A percentile compares a stretch with the other conserved stretches of the same genome.
Evolutionary conservation across 2,329 filamentous ascomycete species (phyloP).

Genomic region (Aspergillus pseudotamarii): DNA sequence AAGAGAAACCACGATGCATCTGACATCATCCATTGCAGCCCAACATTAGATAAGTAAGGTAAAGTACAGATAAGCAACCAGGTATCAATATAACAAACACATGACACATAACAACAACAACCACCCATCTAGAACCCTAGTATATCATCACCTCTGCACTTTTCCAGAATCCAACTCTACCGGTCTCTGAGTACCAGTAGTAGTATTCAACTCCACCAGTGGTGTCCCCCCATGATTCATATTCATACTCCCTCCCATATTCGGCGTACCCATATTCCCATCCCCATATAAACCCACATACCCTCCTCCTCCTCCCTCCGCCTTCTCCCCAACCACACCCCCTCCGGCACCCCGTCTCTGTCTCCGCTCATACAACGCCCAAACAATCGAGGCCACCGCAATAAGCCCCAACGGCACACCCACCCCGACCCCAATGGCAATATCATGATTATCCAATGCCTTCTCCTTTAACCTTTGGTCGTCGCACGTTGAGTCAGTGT

Average conservation of each 20-base stretch:
- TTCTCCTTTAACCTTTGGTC: not conserved
- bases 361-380: conserved; percentile 4
- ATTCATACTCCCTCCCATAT: no score
- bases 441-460: not conserved
- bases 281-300: not conserved
- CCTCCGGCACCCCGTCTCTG: not conserved
- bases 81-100: not conserved
- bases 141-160: not conserved
- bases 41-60: not conserved
- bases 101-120: not conserved
- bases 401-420: conserved; percentile 18
- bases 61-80: not conserved
- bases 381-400: not conserved
- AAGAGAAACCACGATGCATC: not conserved
- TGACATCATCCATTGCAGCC: not conserved
- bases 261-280: not conserved
- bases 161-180: not conserved
- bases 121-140: not conserved
- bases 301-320: not conserved
- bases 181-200: not conserved
- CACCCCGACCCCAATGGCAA: conserved; percentile 14
- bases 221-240: not conserved
- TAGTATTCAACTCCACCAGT: not conserved
- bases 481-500: no score
- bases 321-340: not conserved